Evolutionary conservation across 371 early-diverging fungal genomes (phyloP).

Genomic region (Actinomortierella ambigua): DNA sequence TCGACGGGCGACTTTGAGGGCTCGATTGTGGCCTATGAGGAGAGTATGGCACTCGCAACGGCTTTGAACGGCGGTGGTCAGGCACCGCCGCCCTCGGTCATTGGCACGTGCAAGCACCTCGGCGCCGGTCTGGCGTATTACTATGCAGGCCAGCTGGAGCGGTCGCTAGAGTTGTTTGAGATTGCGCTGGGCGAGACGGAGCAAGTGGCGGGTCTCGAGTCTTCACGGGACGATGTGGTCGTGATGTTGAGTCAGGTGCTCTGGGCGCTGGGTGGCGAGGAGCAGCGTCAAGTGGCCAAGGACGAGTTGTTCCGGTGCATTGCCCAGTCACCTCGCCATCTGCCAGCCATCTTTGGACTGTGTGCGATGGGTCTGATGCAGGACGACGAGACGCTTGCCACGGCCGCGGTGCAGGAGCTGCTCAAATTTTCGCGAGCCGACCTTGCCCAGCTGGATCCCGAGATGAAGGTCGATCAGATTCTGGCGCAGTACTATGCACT

Average conservation of each 20-base stretch:
- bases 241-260: conserved; percentile 83
- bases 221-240: conserved; percentile 64
- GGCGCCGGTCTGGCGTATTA: conserved; percentile 82
- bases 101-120: conserved; percentile 56
- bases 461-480: conserved; percentile 25
- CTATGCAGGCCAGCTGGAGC: conserved; percentile 69
- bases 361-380: conserved; percentile 81
- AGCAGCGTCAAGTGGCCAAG: conserved; percentile 80
- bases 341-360: conserved; percentile 75
- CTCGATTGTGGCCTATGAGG: conserved; percentile 46
- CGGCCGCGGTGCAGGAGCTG: conserved; percentile 77
- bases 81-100: conserved; percentile 35
- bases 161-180: conserved; percentile 76
- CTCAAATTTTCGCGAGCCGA: conserved; percentile 53
- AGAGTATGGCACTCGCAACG: conserved; percentile 37
- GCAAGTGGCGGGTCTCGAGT: conserved; percentile 38
- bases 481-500: conserved; percentile 37
- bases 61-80: conserved; percentile 10
- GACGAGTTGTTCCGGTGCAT: conserved; percentile 76
- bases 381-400: conserved; percentile 75
- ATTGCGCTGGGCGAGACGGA: conserved; percentile 62
- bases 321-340: conserved; percentile 46
- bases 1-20: conserved; percentile 32
- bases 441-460: conserved; percentile 34
- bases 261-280: conserved; percentile 83